These are phyloP conservation scores for Boletus coccyginus DNA, from an alignment of 768 basidiomycete species.

Conservation along the genomic window DNA sequence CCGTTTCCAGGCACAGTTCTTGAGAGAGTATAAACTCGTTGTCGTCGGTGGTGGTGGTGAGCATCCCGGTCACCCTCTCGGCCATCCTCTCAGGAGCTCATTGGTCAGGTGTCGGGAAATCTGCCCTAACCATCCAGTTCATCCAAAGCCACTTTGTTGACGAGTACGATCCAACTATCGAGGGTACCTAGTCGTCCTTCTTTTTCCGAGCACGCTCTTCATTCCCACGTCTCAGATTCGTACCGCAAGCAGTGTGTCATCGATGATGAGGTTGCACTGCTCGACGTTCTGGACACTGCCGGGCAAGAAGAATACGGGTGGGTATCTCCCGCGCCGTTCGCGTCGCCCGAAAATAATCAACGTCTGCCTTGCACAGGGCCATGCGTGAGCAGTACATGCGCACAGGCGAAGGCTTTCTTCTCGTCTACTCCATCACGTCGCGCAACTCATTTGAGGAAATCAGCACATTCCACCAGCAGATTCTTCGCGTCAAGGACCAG, in stretches of 20 bases:
- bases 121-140: conserved; percentile 95
- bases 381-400: conserved; percentile 99
- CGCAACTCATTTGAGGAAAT: conserved; percentile 98
- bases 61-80: conserved; percentile 37
- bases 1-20: conserved; percentile 67
- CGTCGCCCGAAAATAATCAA: conserved; percentile 5
- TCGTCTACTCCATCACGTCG: conserved; percentile 98
- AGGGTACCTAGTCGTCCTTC: conserved; percentile 47
- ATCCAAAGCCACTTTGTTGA: conserved; percentile 94
- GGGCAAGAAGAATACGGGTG: conserved; percentile 98
- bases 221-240: conserved; percentile 56
- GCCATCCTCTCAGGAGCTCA: background rate
- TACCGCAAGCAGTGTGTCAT: conserved; percentile 97
- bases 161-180: conserved; percentile 94
- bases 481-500: conserved; percentile 94
- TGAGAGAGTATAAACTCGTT: conserved; percentile 97
- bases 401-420: conserved; percentile 95
- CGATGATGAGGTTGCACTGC: conserved; percentile 96
- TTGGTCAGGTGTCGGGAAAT: conserved; percentile 58
- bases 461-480: conserved; percentile 93
- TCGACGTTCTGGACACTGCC: conserved; percentile 96
- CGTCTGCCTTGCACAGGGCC: conserved; percentile 50
- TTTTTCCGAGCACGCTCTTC: background rate
- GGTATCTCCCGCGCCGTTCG: conserved; percentile 29
- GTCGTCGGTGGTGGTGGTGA: conserved; percentile 97